Evolutionary conservation across 306 rosid genomes (phyloP).

Genomic region (Cucumis hystrix): DNA sequence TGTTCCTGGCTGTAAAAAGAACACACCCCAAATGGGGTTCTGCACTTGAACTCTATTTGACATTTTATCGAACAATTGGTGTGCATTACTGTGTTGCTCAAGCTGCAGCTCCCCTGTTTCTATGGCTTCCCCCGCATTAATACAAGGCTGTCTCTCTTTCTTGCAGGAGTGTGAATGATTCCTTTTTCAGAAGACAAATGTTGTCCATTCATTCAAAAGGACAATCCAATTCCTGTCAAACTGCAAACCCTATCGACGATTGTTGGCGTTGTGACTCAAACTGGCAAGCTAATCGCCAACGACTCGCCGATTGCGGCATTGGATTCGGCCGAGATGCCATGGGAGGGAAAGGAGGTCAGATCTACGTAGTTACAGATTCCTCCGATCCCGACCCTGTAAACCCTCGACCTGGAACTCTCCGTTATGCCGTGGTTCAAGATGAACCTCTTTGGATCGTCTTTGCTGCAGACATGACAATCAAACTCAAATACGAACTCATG

Average conservation of each 20-base stretch:
- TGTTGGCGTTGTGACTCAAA: constrained; percentile 76
- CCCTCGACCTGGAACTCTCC: constrained; percentile 86
- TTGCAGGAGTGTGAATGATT: constrained; percentile 63
- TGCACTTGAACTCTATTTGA: not conserved
- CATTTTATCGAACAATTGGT: constrained; percentile 12
- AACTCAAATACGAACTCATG: constrained; percentile 62
- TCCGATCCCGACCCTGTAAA: constrained; percentile 61
- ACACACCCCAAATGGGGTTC: not conserved
- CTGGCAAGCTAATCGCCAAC: constrained; percentile 60
- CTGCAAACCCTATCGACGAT: constrained; percentile 88
- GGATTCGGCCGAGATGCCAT: constrained; percentile 73
- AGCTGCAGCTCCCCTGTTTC: not conserved
- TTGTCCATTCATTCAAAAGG: constrained; percentile 20
- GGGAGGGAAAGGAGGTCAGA: constrained; percentile 91
- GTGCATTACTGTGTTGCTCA: not conserved
- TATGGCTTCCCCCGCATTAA: not conserved
- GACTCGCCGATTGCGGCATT: constrained; percentile 77
- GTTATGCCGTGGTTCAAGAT: constrained; percentile 83
- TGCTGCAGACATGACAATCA: constrained; percentile 61
- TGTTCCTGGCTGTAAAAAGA: not conserved
- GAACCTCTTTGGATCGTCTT: constrained; percentile 86
- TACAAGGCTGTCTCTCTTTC: not conserved
- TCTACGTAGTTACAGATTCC: constrained; percentile 80
- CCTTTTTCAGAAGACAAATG: constrained; percentile 34
- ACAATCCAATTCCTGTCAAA: constrained; percentile 27